Percentiles rank a stretch among this genome's conserved stretches.
phyloP scores from a whole-genome alignment of 106 monocot species.

The Dendrobium catenatum region DNA sequence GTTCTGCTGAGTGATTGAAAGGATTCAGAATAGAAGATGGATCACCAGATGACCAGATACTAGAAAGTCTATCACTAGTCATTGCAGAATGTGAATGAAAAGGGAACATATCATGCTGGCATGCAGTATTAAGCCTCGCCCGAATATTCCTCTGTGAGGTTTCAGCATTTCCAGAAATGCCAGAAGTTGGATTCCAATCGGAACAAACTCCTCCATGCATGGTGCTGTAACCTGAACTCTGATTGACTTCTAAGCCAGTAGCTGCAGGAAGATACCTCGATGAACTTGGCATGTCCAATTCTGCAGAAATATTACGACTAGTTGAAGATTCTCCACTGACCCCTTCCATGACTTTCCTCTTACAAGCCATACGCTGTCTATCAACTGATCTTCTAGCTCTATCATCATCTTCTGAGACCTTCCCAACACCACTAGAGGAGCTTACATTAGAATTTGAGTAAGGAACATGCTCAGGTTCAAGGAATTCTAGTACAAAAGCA shows the following conservation, averaged over 20 bases:
- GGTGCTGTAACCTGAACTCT: constrained; percentile 21
- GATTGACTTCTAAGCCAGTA: constrained; percentile 21
- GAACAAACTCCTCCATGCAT: constrained; percentile 3
- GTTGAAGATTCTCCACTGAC: constrained; percentile 47
- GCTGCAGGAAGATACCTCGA: constrained; percentile 20
- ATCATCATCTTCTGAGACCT: constrained; percentile 25
- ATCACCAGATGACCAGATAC: constrained; percentile 28
- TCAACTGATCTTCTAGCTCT: constrained; percentile 49
- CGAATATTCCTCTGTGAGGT: constrained; percentile 47
- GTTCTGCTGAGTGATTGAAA: constrained; percentile 31
- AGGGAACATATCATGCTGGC: constrained; percentile 21
- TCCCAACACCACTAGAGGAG: constrained; percentile 17
- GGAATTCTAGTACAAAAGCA: constrained; percentile 16
- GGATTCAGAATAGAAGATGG: constrained; percentile 24
- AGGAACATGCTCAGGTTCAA: constrained; percentile 14
- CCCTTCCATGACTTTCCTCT: constrained; percentile 79
- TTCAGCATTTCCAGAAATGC: constrained; percentile 26
- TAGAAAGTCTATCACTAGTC: constrained; percentile 25
- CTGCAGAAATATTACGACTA: constrained; percentile 21
- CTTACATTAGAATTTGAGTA: constrained; percentile 17
- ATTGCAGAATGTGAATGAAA: constrained; percentile 23
- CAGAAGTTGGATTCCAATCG: constrained; percentile 16
- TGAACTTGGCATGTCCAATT: constrained; percentile 22
- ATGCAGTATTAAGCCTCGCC: constrained; percentile 34
- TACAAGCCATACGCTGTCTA: constrained; percentile 42